Evolutionary conservation across 495 filamentous ascomycete species (phyloP).

Genomic region (Xylaria flabelliformis): DNA sequence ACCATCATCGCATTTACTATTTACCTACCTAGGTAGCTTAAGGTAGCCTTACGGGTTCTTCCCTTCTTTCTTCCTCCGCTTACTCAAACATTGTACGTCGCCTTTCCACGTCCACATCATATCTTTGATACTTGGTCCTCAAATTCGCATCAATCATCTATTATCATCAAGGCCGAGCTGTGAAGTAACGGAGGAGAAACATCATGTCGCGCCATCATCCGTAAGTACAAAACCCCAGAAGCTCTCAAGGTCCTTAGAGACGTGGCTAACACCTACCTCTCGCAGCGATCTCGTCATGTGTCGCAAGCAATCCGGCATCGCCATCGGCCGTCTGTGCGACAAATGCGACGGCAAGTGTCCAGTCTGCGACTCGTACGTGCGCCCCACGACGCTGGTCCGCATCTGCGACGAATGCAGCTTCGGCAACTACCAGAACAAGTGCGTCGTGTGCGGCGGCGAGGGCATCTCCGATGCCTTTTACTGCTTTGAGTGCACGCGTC

Average conservation of each 20-base stretch:
- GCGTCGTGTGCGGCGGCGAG: constrained; percentile 97
- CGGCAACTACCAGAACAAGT: constrained; percentile 99
- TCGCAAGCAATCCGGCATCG: constrained; percentile 97
- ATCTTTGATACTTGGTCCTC: neutral
- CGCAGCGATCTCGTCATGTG: constrained; percentile 98
- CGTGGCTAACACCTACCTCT: constrained; percentile 34
- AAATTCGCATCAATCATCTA: constrained; percentile 9
- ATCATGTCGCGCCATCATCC: constrained; percentile 80
- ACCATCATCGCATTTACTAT: constrained; percentile 14
- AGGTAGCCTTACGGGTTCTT: constrained; percentile 2
- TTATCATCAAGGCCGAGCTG: neutral
- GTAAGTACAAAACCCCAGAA: constrained; percentile 54
- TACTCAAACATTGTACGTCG: neutral
- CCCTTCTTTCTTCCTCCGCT: constrained; percentile 6
- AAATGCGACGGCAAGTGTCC: constrained; percentile 99
- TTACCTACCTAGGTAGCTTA: neutral
- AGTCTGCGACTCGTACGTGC: constrained; percentile 98
- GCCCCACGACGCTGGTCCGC: constrained; percentile 93
- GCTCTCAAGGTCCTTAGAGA: constrained; percentile 9
- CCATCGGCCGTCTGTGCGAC: constrained; percentile 98
- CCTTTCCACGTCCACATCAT: neutral
- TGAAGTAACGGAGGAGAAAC: constrained; percentile 15
- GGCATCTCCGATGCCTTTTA: constrained; percentile 99
- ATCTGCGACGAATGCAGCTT: constrained; percentile 99
- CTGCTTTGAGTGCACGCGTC: constrained; percentile 96